Conservation (phyloP, 768 basidiomycete species). For the Pleurotus djamor region DNA sequence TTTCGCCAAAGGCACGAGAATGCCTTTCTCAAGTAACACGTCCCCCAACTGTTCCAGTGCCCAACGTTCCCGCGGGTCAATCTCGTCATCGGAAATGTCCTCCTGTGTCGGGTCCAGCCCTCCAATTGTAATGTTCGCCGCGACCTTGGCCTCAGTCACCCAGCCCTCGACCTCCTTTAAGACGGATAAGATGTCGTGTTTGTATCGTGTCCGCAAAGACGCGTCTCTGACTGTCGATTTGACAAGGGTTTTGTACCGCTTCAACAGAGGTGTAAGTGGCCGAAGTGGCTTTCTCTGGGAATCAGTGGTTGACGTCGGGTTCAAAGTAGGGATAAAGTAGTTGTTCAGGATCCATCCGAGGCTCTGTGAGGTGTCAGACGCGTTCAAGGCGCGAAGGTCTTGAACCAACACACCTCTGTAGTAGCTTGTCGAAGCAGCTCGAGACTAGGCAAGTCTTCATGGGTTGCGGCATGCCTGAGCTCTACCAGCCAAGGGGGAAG, state of each 20-base stretch:
- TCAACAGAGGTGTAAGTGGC: conserved; percentile 65
- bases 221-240: conserved; percentile 65
- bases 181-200: conserved; percentile 44
- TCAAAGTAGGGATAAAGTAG: conserved; percentile 80
- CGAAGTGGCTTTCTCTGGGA: conserved; percentile 37
- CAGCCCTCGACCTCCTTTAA: conserved; percentile 73
- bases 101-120: conserved; percentile 34
- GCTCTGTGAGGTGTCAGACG: conserved; percentile 42
- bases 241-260: conserved; percentile 67
- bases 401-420: conserved; percentile 47
- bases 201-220: conserved; percentile 50
- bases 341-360: conserved; percentile 81
- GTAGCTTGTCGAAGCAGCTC: conserved; percentile 76
- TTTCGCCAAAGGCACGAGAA: conserved; percentile 79
- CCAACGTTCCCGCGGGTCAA: conserved; percentile 59
- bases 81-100: conserved; percentile 24
- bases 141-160: conserved; percentile 72
- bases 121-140: conserved; percentile 48
- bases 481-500: conserved; percentile 91
- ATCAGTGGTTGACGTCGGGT: conserved; percentile 39
- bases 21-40: conserved; percentile 65
- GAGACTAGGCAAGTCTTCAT: conserved; percentile 90
- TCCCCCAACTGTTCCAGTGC: conserved; percentile 69
- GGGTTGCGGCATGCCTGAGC: conserved; percentile 91
- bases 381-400: background rate